Percentiles rank a stretch among this genome's conserved stretches.
These are phyloP conservation scores for Chlorencoelia australis DNA, from an alignment of 2,329 filamentous ascomycete species.

Conservation along the genomic window DNA sequence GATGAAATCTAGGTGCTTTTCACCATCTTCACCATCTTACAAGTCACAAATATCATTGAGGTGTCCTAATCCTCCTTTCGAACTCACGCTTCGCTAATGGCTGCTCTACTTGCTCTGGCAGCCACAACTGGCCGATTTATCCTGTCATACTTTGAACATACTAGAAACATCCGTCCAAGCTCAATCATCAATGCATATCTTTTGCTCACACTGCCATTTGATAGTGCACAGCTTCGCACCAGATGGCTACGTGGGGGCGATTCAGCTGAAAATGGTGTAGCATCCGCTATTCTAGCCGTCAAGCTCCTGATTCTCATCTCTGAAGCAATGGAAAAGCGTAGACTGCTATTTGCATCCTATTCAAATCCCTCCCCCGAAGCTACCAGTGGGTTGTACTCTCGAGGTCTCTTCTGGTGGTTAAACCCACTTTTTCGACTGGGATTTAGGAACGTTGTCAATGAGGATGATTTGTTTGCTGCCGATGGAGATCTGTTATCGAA, in stretches of 20 bases:
- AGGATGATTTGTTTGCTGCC: constrained; percentile 22
- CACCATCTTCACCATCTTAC: constrained; percentile 11
- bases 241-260: constrained; percentile 6
- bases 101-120: constrained; percentile 13
- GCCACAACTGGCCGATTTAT: constrained; percentile 11
- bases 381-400: constrained; percentile 26
- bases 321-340: constrained; percentile 16
- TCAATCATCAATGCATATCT: constrained; percentile 19
- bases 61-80: constrained; percentile 8
- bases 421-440: constrained; percentile 27
- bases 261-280: constrained; percentile 1
- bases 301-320: constrained; percentile 13
- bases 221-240: constrained; percentile 15
- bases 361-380: constrained; percentile 18
- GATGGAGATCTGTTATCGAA: constrained; percentile 10
- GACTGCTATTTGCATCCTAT: constrained; percentile 9
- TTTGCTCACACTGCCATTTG: constrained; percentile 17
- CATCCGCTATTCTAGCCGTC: constrained; percentile 3
- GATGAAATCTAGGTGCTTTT: constrained; percentile 10
- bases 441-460: constrained; percentile 21
- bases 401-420: constrained; percentile 30
- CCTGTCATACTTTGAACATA: constrained; percentile 18
- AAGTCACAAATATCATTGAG: constrained; percentile 12
- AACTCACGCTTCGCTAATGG: constrained; percentile 14
- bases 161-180: constrained; percentile 15